A percentile compares a stretch with the other conserved stretches of the same genome.
phyloP scores from a whole-genome alignment of 2,329 filamentous ascomycete genomes.

The Pseudocercospora fuligena region DNA sequence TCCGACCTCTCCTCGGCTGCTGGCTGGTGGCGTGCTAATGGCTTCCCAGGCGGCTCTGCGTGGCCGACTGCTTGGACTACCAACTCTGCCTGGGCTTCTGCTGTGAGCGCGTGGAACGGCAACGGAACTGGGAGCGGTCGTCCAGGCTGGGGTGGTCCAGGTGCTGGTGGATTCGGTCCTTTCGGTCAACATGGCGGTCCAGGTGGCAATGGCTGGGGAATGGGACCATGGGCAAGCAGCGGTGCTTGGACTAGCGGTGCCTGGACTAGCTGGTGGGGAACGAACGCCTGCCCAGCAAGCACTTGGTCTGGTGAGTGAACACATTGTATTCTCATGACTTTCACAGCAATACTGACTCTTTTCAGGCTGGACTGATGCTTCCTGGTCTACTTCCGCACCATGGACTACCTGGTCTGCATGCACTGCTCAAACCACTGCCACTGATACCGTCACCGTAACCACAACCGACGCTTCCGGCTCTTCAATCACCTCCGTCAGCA shows the following conservation, averaged over 20 bases:
- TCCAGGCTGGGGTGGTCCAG: constrained; percentile 21
- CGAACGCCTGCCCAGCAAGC: constrained; percentile 38
- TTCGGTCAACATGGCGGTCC: constrained; percentile 31
- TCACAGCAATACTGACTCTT: neutral
- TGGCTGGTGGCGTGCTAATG: constrained; percentile 24
- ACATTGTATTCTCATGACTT: neutral
- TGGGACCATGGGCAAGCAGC: constrained; percentile 36
- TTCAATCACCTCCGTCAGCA: constrained; percentile 31
- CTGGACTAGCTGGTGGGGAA: constrained; percentile 45
- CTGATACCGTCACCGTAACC: constrained; percentile 38
- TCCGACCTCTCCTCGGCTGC: constrained; percentile 30
- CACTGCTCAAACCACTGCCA: constrained; percentile 40
- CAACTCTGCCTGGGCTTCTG: constrained; percentile 29
- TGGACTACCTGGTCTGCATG: constrained; percentile 45
- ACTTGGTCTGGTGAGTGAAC: constrained; percentile 39
- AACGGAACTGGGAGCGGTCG: constrained; percentile 16
- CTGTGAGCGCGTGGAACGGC: constrained; percentile 26
- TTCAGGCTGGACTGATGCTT: constrained; percentile 40
- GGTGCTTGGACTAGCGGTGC: constrained; percentile 41
- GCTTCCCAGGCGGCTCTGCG: constrained; percentile 26
- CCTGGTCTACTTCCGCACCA: constrained; percentile 39
- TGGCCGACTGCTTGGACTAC: constrained; percentile 31
- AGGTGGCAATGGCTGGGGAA: constrained; percentile 39
- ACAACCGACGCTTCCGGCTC: constrained; percentile 29
- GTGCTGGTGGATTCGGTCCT: constrained; percentile 29